Conservation (phyloP, 1,284 basidiomycete genomes). For the Leccinum solheimii region DNA sequence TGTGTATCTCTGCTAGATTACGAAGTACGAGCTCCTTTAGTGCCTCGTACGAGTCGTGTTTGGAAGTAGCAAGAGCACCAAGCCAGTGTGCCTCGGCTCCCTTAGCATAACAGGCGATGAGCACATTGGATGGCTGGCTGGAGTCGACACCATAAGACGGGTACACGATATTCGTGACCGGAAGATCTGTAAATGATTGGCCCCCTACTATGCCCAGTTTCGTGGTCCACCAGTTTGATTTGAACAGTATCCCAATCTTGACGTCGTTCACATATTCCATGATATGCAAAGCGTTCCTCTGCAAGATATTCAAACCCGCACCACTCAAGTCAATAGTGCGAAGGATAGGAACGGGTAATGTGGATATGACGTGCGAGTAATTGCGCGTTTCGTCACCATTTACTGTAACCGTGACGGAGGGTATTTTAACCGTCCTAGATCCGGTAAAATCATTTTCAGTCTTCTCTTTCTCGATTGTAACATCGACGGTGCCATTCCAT, state of each 20-base stretch:
- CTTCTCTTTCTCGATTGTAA: background rate
- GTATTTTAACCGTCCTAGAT: background rate
- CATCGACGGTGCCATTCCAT: background rate
- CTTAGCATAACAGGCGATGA: constrained; percentile 14
- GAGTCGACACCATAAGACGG: constrained; percentile 36
- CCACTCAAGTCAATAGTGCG: constrained; percentile 11
- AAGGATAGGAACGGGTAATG: constrained; percentile 16
- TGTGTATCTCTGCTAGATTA: constrained; percentile 17
- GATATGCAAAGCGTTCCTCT: constrained; percentile 15
- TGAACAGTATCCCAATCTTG: constrained; percentile 39
- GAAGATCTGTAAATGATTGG: constrained; percentile 37
- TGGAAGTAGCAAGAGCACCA: constrained; percentile 2
- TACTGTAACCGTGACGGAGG: constrained; percentile 8
- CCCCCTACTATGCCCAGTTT: constrained; percentile 28
- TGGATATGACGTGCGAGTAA: constrained; percentile 23
- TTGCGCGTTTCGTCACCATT: background rate
- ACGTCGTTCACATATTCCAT: background rate
- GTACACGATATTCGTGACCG: constrained; percentile 36
- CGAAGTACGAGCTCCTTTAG: constrained; percentile 17
- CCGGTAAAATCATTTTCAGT: background rate
- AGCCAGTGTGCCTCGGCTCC: constrained; percentile 2
- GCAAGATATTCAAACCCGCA: constrained; percentile 14
- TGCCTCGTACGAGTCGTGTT: background rate
- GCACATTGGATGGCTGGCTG: constrained; percentile 20
- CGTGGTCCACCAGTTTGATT: constrained; percentile 38